These are phyloP conservation scores for Amanita exitialis DNA, from an alignment of 768 basidiomycete genomes.

Conservation along the genomic window DNA sequence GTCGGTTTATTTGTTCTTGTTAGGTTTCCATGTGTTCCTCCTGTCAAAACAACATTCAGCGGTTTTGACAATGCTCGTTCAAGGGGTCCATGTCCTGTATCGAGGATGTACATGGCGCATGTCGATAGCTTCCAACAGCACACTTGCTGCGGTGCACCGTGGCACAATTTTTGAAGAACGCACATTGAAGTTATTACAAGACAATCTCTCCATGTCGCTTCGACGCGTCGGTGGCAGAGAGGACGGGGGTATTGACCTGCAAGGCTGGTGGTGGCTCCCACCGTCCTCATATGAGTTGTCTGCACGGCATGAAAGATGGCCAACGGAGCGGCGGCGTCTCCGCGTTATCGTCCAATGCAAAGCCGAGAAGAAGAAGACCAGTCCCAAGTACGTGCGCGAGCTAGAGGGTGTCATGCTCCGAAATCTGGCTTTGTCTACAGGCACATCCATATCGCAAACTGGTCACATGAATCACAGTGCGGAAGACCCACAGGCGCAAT, in stretches of 20 bases:
- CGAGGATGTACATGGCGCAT: neutral
- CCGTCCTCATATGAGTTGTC: constrained; percentile 5
- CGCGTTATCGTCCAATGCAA: constrained; percentile 87
- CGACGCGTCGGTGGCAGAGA: constrained; percentile 71
- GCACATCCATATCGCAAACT: neutral
- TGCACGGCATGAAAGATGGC: neutral
- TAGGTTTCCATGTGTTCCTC: neutral
- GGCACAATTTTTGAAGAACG: constrained; percentile 72
- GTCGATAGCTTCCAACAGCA: constrained; percentile 6
- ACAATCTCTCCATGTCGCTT: constrained; percentile 71
- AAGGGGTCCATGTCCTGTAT: neutral
- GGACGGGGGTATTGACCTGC: constrained; percentile 85
- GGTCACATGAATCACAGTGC: neutral
- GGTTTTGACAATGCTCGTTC: neutral
- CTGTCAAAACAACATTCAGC: too few relatives aligned
- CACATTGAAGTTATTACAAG: constrained; percentile 48
- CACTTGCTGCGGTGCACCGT: constrained; percentile 46
- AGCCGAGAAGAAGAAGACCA: constrained; percentile 73
- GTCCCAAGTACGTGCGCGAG: constrained; percentile 78
- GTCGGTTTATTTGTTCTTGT: constrained; percentile 1
- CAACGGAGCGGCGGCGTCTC: constrained; percentile 36
- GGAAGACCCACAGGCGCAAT: constrained; percentile 3
- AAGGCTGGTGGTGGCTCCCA: constrained; percentile 94
- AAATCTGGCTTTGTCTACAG: constrained; percentile 21
- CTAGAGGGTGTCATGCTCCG: constrained; percentile 80